Conservation (phyloP, 139 green algal species). For the Haematococcus lacustris region DNA sequence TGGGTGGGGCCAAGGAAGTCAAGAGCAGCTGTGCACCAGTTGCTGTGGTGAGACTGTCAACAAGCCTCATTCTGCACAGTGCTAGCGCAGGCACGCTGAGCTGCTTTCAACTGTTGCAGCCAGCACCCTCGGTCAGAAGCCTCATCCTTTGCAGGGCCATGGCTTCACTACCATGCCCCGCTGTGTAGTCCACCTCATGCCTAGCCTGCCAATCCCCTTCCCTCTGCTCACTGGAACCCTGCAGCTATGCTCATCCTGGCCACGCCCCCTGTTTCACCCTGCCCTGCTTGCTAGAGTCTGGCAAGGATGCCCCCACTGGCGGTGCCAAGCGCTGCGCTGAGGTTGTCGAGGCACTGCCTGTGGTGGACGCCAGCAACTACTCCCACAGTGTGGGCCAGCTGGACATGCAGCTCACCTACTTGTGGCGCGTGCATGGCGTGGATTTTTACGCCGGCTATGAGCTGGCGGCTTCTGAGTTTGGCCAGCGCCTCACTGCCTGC, state of each 20-base stretch:
- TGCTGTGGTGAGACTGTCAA: too few relatives aligned
- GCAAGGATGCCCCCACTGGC: slow-evolving; percentile 5
- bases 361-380: slow-evolving; percentile 20
- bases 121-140: too few relatives aligned
- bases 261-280: not conserved
- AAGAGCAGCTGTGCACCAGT: too few relatives aligned
- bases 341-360: slow-evolving; percentile 11
- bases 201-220: not conserved
- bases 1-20: too few relatives aligned
- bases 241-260: not conserved
- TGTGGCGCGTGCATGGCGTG: slow-evolving; percentile 85
- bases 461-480: slow-evolving; percentile 14
- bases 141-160: too few relatives aligned
- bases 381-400: slow-evolving; percentile 38
- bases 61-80: too few relatives aligned
- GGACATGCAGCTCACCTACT: slow-evolving; percentile 79
- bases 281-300: not conserved
- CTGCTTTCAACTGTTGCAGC: too few relatives aligned
- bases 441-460: slow-evolving; percentile 80
- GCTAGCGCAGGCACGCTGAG: too few relatives aligned
- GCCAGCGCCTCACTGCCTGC: slow-evolving; percentile 12
- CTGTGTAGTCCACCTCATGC: too few relatives aligned
- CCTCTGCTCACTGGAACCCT: not conserved
- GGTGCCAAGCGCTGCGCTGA: slow-evolving; percentile 5
- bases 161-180: too few relatives aligned